phyloP scores from a whole-genome alignment of 2,329 filamentous ascomycete genomes.

The Dothidotthia symphoricarpi region DNA sequence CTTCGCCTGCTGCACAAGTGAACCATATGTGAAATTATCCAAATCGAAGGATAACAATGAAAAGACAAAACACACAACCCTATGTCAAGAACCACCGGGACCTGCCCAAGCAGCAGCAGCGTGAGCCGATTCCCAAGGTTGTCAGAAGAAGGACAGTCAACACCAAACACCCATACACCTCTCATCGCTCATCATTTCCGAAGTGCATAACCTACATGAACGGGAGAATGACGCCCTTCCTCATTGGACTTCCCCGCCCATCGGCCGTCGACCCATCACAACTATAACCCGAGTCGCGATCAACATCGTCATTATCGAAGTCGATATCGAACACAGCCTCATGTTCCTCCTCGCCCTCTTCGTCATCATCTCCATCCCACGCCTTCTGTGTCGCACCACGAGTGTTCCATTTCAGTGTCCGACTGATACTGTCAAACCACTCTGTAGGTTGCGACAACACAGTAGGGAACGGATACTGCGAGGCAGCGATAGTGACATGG shows the following conservation, averaged over 20 bases:
- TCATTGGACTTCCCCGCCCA: conserved; percentile 34
- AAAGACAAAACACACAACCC: conserved; percentile 3
- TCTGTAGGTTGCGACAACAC: conserved; percentile 86
- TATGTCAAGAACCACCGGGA: conserved; percentile 25
- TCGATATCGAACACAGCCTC: conserved; percentile 87
- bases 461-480: conserved; percentile 95
- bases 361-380: conserved; percentile 57
- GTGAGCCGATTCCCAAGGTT: conserved; percentile 12
- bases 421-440: conserved; percentile 94
- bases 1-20: background rate
- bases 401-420: conserved; percentile 93
- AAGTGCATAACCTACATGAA: conserved; percentile 23
- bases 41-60: conserved; percentile 1
- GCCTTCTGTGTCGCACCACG: conserved; percentile 88
- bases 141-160: conserved; percentile 1
- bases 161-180: background rate
- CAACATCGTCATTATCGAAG: conserved; percentile 68
- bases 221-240: conserved; percentile 37
- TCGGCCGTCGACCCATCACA: conserved; percentile 40
- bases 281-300: conserved; percentile 44
- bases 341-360: conserved; percentile 46
- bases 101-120: conserved; percentile 29
- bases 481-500: conserved; percentile 92
- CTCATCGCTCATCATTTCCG: conserved; percentile 2
- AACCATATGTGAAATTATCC: background rate